These are phyloP conservation scores for Elsinoe australis DNA, from an alignment of 2,329 filamentous ascomycete species.

Conservation along the genomic window DNA sequence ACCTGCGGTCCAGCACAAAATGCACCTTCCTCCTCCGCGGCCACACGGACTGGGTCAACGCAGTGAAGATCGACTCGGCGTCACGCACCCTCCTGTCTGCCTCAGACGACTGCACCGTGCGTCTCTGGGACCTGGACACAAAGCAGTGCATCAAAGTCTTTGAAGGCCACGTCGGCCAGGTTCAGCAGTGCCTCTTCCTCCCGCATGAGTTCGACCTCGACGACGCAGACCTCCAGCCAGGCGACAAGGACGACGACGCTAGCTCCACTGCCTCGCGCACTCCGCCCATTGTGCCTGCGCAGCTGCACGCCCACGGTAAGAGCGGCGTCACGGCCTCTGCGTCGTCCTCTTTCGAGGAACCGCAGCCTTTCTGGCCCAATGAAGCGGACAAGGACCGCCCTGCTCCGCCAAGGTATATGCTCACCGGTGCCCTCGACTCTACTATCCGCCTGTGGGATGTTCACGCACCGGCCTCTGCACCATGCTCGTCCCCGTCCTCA, in stretches of 20 bases:
- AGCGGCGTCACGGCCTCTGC: slow-evolving; percentile 13
- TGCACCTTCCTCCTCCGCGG: slow-evolving; percentile 72
- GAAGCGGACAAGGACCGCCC: slow-evolving; percentile 56
- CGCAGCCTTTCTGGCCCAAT: slow-evolving; percentile 49
- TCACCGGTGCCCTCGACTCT: slow-evolving; percentile 83
- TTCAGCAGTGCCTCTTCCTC: slow-evolving; percentile 81
- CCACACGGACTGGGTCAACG: slow-evolving; percentile 92
- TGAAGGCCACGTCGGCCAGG: slow-evolving; percentile 86
- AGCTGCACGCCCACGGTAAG: slow-evolving; percentile 19
- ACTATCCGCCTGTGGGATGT: slow-evolving; percentile 93
- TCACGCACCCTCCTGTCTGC: slow-evolving; percentile 77
- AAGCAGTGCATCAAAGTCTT: slow-evolving; percentile 68
- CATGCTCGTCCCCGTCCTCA: neutral
- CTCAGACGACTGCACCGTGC: slow-evolving; percentile 85
- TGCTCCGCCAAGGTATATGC: slow-evolving; percentile 78
- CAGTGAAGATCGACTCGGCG: slow-evolving; percentile 73
- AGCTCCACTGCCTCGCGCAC: slow-evolving; percentile 25
- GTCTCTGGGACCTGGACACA: slow-evolving; percentile 87
- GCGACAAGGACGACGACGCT: slow-evolving; percentile 47
- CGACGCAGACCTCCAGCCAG: slow-evolving; percentile 52
- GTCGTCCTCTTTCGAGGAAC: slow-evolving; percentile 16
- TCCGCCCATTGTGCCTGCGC: slow-evolving; percentile 16
- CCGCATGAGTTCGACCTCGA: slow-evolving; percentile 86
- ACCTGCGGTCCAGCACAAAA: slow-evolving; percentile 63
- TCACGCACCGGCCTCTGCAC: slow-evolving; percentile 22